These are phyloP conservation scores for Globisporangium nunn DNA, from an alignment of 352 stramenopile species.

Conservation along the genomic window DNA sequence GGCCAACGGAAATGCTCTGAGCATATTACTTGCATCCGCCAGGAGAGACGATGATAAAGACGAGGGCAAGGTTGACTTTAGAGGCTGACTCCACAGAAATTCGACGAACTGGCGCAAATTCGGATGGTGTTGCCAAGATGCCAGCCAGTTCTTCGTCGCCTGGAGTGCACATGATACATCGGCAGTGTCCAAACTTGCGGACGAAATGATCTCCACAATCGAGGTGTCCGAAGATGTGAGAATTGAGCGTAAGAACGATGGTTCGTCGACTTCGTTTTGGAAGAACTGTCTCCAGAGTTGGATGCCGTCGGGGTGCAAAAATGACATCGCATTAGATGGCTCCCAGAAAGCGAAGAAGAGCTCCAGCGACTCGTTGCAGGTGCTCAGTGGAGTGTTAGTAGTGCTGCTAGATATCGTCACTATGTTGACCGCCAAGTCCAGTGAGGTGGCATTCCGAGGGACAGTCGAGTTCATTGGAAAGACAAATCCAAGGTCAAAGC, in stretches of 20 bases:
- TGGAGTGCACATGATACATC: conserved; percentile 33
- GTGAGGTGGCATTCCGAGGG: conserved; percentile 15
- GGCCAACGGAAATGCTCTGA: conserved; percentile 18
- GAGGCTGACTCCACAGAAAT: conserved; percentile 31
- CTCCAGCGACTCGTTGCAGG: conserved; percentile 25
- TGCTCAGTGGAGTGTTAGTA: conserved; percentile 7
- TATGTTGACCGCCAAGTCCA: conserved; percentile 32
- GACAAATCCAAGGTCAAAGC: conserved; percentile 34
- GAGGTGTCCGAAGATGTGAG: neutral
- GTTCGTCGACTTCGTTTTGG: conserved; percentile 9
- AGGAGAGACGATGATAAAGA: conserved; percentile 1
- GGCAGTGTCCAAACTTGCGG: conserved; percentile 6
- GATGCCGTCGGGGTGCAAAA: conserved; percentile 24
- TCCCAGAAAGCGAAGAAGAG: conserved; percentile 39
- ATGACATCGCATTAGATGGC: conserved; percentile 22
- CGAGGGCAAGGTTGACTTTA: conserved; percentile 6
- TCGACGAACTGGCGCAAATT: conserved; percentile 40
- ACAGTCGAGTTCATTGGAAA: conserved; percentile 22
- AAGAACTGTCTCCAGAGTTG: conserved; percentile 21
- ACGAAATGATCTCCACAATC: neutral
- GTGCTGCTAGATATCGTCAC: conserved; percentile 6
- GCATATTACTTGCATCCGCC: conserved; percentile 9
- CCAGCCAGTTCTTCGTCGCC: conserved; percentile 37
- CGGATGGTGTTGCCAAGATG: conserved; percentile 46
- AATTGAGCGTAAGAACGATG: conserved; percentile 2